Percentiles rank a stretch among this genome's conserved stretches.
These are phyloP conservation scores for Xylaria nigripes DNA, from an alignment of 495 filamentous ascomycete genomes.

Conservation along the genomic window DNA sequence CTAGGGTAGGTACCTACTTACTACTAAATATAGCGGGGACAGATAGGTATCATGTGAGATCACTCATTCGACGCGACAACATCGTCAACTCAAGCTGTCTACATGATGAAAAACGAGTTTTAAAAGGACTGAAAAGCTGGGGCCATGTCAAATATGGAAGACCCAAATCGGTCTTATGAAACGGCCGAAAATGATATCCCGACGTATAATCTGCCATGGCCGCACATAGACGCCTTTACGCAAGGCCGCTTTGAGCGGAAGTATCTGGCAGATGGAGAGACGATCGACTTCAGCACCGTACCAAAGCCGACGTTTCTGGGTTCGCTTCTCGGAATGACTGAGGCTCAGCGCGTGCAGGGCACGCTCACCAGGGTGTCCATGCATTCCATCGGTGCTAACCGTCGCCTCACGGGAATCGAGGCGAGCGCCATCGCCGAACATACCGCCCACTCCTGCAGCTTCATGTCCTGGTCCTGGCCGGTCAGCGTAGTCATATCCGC, in stretches of 20 bases:
- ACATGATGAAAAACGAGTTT: neutral
- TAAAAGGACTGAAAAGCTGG: neutral
- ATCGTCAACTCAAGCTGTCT: neutral
- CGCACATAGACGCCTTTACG: neutral
- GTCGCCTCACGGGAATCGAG: constrained; percentile 16
- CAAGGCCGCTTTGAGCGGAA: constrained; percentile 14
- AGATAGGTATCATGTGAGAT: too few species aligned
- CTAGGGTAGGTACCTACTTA: too few species aligned
- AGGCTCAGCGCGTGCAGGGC: neutral
- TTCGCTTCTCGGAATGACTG: neutral
- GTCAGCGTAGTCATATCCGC: neutral
- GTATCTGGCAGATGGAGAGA: constrained; percentile 18
- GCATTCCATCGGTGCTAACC: neutral
- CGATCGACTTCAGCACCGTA: constrained; percentile 19
- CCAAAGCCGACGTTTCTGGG: constrained; percentile 11
- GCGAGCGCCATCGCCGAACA: constrained; percentile 12
- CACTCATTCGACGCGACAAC: neutral
- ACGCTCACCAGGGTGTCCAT: neutral
- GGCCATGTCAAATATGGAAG: constrained; percentile 10
- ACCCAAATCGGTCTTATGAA: neutral
- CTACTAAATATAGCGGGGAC: neutral
- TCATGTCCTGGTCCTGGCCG: neutral
- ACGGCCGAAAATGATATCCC: neutral
- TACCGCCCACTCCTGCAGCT: neutral
- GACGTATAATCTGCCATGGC: constrained; percentile 17